Conservation (phyloP, 176 grass and related monocot species). For the Miscanthus lutarioriparius region DNA sequence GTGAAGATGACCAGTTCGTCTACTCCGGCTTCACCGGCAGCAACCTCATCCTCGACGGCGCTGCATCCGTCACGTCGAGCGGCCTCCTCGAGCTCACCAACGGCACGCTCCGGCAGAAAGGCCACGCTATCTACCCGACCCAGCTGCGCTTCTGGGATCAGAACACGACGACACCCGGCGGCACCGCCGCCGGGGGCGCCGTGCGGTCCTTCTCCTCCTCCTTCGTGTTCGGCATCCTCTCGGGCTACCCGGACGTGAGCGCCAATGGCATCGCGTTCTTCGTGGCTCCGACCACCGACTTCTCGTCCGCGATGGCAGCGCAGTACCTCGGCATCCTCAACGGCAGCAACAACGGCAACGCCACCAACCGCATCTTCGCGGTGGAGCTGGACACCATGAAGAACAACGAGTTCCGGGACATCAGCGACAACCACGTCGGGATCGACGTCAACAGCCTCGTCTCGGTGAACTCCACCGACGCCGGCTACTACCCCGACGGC, state of each 20-base stretch:
- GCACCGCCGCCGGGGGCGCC: neutral
- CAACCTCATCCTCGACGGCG: conserved; percentile 34
- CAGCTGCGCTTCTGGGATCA: neutral
- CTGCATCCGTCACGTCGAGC: neutral
- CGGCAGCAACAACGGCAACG: neutral
- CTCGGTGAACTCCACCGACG: neutral
- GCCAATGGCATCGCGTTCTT: conserved; percentile 36
- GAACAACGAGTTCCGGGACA: conserved; percentile 27
- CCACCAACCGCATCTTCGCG: conserved; percentile 22
- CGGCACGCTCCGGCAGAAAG: neutral
- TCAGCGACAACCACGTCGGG: conserved; percentile 45
- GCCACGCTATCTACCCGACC: conserved; percentile 37
- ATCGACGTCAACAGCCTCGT: conserved; percentile 37
- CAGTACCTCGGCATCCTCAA: conserved; percentile 48
- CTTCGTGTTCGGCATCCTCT: conserved; percentile 43
- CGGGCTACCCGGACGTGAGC: neutral
- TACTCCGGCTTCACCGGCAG: conserved; percentile 34
- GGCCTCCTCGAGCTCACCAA: conserved; percentile 51
- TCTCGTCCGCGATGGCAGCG: neutral
- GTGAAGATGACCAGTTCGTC: neutral
- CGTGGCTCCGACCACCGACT: conserved; percentile 6
- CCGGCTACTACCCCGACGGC: conserved; percentile 11
- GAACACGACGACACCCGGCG: neutral
- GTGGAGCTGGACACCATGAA: conserved; percentile 43
- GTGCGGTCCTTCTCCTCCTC: conserved; percentile 38